Conservation (phyloP, 1,284 basidiomycete genomes). For the Pascua guehoae region DNA sequence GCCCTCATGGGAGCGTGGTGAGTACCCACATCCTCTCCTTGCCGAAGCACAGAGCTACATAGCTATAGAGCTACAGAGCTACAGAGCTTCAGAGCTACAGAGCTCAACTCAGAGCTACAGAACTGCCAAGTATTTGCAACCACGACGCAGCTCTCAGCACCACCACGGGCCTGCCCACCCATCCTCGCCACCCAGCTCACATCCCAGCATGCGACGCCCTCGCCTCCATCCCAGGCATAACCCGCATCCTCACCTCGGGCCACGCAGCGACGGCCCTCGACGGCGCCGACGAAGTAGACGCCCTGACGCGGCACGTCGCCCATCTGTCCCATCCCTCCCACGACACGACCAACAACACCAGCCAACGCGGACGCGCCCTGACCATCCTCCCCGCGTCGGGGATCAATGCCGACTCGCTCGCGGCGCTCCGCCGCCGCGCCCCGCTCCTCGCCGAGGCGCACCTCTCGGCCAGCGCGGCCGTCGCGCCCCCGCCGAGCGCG, state of each 20-base stretch:
- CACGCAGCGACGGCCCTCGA: slow-evolving; percentile 25
- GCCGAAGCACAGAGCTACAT: too few relatives aligned
- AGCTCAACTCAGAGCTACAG: too few relatives aligned
- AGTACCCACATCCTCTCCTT: too few relatives aligned
- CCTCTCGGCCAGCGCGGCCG: slow-evolving; percentile 17
- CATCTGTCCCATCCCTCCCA: too few relatives aligned
- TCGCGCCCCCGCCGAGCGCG: background rate
- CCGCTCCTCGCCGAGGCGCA: slow-evolving; percentile 46
- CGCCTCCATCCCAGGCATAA: slow-evolving; percentile 59
- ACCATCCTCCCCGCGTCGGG: slow-evolving; percentile 49
- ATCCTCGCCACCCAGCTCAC: too few relatives aligned
- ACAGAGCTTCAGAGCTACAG: too few relatives aligned
- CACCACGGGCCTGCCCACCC: too few relatives aligned
- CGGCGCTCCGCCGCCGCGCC: slow-evolving; percentile 53
- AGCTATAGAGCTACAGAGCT: too few relatives aligned
- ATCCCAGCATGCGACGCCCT: slow-evolving; percentile 61
- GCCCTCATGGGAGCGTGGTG: slow-evolving; percentile 47
- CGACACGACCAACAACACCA: too few relatives aligned
- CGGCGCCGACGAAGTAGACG: slow-evolving; percentile 48
- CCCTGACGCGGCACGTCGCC: too few relatives aligned
- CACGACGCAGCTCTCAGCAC: too few relatives aligned
- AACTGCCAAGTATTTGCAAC: too few relatives aligned
- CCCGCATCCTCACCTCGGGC: slow-evolving; percentile 69
- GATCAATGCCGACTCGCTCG: slow-evolving; percentile 16
- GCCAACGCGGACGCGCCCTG: slow-evolving; percentile 54